These are phyloP conservation scores for Dothiorella sarmentorum DNA, from an alignment of 2,329 filamentous ascomycete species.

Conservation along the genomic window DNA sequence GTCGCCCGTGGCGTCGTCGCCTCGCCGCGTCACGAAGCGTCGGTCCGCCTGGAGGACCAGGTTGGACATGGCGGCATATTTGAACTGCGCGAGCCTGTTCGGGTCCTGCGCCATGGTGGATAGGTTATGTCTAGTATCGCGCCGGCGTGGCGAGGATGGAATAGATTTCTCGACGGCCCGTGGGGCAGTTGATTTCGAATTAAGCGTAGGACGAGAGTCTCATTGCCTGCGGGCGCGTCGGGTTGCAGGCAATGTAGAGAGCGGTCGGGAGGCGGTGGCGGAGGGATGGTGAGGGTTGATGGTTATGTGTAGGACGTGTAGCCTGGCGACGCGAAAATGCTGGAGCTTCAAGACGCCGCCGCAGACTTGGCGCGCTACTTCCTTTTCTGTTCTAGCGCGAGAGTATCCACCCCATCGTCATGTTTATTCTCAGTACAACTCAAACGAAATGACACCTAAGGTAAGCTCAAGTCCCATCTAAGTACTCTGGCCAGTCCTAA, in stretches of 20 bases:
- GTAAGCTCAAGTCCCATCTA: too few relatives aligned
- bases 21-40: constrained; percentile 87
- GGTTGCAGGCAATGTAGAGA: not conserved
- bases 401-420: too few relatives aligned
- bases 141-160: constrained; percentile 18
- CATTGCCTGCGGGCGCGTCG: constrained; percentile 16
- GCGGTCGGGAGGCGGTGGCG: not conserved
- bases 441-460: not conserved
- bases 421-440: too few relatives aligned
- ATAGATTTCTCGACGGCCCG: constrained; percentile 3
- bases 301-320: not conserved
- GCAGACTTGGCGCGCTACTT: constrained; percentile 5
- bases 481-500: too few relatives aligned
- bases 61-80: constrained; percentile 99
- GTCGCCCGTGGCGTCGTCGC: constrained; percentile 93
- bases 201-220: not conserved
- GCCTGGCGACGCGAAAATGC: constrained; percentile 17
- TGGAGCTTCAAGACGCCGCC: constrained; percentile 14
- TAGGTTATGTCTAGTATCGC: not conserved
- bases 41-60: constrained; percentile 99
- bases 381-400: not conserved
- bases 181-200: constrained; percentile 6
- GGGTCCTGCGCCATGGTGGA: constrained; percentile 60
- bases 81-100: constrained; percentile 80
- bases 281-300: not conserved